Percentiles rank a stretch among this genome's conserved stretches.
phyloP scores from a whole-genome alignment of 192 early-diverging fungal genomes.

The Backusella luteola region DNA sequence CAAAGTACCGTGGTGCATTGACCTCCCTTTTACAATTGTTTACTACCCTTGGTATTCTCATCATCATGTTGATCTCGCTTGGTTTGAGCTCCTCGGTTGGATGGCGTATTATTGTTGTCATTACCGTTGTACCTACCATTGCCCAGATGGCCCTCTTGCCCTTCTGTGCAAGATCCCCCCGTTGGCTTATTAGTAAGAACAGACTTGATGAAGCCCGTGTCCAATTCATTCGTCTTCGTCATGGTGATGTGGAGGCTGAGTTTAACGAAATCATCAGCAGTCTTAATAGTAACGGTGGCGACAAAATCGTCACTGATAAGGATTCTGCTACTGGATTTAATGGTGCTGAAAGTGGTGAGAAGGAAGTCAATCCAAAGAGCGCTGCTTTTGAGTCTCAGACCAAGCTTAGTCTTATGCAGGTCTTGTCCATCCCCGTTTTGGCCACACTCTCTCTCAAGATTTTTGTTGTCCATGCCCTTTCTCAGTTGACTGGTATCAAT shows the following conservation, averaged over 20 bases:
- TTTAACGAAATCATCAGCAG: conserved; percentile 46
- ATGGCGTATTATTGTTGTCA: conserved; percentile 50
- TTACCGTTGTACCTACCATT: conserved; percentile 46
- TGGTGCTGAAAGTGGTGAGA: background rate
- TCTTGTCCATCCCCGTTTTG: conserved; percentile 36
- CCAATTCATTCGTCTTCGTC: conserved; percentile 56
- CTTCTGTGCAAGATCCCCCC: conserved; percentile 65
- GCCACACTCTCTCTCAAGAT: conserved; percentile 48
- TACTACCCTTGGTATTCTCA: conserved; percentile 55
- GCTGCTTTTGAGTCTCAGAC: conserved; percentile 9
- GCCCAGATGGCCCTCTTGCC: conserved; percentile 59
- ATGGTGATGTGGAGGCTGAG: conserved; percentile 58
- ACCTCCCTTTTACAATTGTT: conserved; percentile 53
- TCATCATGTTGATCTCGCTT: conserved; percentile 43
- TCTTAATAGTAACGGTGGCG: background rate
- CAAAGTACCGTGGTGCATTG: conserved; percentile 41
- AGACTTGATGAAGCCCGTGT: conserved; percentile 58
- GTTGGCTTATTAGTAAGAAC: conserved; percentile 61
- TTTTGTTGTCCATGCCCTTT: conserved; percentile 51
- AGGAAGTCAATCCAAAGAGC: background rate
- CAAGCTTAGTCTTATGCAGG: conserved; percentile 31
- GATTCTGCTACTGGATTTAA: conserved; percentile 1
- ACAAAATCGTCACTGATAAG: background rate
- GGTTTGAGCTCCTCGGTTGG: conserved; percentile 34
- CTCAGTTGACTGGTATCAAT: conserved; percentile 69